Evolutionary conservation across 2,329 filamentous ascomycete genomes (phyloP).

Genomic region (Penicillium sclerotigenum): DNA sequence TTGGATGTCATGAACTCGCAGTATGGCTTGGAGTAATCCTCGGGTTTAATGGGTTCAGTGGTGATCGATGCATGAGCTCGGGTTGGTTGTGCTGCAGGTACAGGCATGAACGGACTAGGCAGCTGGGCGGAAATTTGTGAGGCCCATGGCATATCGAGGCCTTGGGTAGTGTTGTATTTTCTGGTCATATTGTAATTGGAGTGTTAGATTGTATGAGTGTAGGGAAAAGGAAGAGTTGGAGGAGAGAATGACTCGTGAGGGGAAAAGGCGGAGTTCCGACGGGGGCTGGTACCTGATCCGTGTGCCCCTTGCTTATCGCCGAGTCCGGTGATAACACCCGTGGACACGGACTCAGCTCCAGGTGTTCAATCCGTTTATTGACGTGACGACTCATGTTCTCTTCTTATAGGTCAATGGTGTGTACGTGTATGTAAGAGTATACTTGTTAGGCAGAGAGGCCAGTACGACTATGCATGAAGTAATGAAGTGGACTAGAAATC

Average conservation of each 20-base stretch:
- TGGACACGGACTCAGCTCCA: background rate
- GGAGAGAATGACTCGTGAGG: slow-evolving; percentile 15
- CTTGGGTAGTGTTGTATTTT: slow-evolving; percentile 22
- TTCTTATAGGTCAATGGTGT: background rate
- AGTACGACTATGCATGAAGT: no score
- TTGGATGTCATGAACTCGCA: slow-evolving; percentile 83
- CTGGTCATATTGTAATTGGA: slow-evolving; percentile 30
- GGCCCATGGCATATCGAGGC: slow-evolving; percentile 31
- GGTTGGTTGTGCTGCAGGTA: slow-evolving; percentile 14
- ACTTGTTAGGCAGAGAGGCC: no score
- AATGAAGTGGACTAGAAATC: no score
- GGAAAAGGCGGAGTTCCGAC: slow-evolving; percentile 18
- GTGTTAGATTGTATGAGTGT: background rate
- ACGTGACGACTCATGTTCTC: background rate
- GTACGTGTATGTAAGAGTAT: no score
- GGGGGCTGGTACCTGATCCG: slow-evolving; percentile 11
- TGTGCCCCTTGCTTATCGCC: slow-evolving; percentile 20
- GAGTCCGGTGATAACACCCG: slow-evolving; percentile 14
- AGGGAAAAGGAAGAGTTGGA: slow-evolving; percentile 8
- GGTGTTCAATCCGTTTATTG: background rate
- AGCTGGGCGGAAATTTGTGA: slow-evolving; percentile 30
- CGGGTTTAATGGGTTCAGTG: slow-evolving; percentile 37
- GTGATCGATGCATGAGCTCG: slow-evolving; percentile 15
- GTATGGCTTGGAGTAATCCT: slow-evolving; percentile 77
- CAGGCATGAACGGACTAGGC: slow-evolving; percentile 20